Conservation (phyloP, 2,329 filamentous ascomycete genomes). For the Penicillium sp. region DNA sequence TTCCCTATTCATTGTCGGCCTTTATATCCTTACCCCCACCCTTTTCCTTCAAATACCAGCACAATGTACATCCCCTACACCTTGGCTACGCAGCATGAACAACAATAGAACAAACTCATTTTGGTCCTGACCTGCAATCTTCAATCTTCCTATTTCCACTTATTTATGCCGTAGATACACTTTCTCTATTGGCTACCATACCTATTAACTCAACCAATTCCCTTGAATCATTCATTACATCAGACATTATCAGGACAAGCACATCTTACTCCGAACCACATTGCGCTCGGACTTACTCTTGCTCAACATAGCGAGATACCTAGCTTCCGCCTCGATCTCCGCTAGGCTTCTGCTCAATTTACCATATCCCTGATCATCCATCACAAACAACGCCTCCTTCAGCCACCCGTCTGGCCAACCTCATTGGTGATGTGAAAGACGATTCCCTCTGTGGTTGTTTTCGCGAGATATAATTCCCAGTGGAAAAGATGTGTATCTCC, state of each 20-base stretch:
- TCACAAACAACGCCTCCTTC: conserved; percentile 24
- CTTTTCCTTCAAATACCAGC: conserved; percentile 1
- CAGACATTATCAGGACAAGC: neutral
- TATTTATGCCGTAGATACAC: neutral
- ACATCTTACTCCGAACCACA: conserved; percentile 3
- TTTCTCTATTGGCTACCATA: neutral
- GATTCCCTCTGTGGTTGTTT: conserved; percentile 6
- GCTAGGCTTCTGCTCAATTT: conserved; percentile 11
- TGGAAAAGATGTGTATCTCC: conserved; percentile 19
- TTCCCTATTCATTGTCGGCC: neutral
- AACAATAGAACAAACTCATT: conserved; percentile 18
- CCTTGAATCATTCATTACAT: neutral
- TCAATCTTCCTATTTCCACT: neutral
- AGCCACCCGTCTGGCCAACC: conserved; percentile 14
- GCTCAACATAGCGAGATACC: conserved; percentile 5
- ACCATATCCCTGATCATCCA: conserved; percentile 27
- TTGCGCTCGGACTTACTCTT: conserved; percentile 10
- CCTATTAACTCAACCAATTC: neutral
- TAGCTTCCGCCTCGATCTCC: conserved; percentile 21
- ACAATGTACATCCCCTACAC: conserved; percentile 14
- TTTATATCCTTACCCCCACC: neutral
- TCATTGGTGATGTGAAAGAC: conserved; percentile 23
- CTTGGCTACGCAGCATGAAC: conserved; percentile 7
- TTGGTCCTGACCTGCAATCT: neutral
- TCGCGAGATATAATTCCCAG: conserved; percentile 26